A percentile compares a stretch with the other conserved stretches of the same genome.
phyloP scores from a whole-genome alignment of 2,329 filamentous ascomycete genomes.

The Fusarium sp. region DNA sequence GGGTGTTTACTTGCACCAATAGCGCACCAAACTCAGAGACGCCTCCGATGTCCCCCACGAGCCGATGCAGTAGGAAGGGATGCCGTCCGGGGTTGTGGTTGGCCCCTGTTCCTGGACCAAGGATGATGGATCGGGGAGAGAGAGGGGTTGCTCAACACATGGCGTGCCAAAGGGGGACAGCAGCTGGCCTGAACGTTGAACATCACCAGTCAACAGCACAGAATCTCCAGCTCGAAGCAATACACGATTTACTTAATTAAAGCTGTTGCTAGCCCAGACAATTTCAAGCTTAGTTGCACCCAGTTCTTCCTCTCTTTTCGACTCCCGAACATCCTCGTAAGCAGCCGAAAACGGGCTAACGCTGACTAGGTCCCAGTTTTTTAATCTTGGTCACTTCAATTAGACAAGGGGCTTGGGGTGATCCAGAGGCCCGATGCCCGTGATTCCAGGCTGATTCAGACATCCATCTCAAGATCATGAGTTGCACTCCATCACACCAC shows the following conservation, averaged over 20 bases:
- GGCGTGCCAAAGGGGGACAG: background rate
- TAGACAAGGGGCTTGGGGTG: background rate
- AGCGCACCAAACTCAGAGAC: conserved; percentile 9
- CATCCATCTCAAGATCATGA: conserved; percentile 1
- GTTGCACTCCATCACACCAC: background rate
- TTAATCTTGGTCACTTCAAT: background rate
- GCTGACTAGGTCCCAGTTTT: background rate
- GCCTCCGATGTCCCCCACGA: conserved; percentile 18
- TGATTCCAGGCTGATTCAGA: conserved; percentile 3
- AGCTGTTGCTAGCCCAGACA: background rate
- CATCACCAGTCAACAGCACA: background rate
- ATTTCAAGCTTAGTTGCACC: background rate
- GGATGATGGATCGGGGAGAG: background rate
- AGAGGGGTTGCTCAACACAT: background rate
- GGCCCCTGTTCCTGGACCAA: conserved; percentile 24
- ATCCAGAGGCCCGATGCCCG: background rate
- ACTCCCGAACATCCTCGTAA: background rate
- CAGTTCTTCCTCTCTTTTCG: background rate
- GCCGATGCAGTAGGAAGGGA: conserved; percentile 10
- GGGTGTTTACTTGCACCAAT: conserved; percentile 19
- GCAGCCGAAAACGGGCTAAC: background rate
- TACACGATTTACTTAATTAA: background rate
- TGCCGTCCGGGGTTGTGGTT: conserved; percentile 7
- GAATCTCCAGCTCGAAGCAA: background rate
- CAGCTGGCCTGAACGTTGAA: background rate